Base-by-base conservation (phyloP, 257 asterid genomes). In the Penstemon eatonii region DNA sequence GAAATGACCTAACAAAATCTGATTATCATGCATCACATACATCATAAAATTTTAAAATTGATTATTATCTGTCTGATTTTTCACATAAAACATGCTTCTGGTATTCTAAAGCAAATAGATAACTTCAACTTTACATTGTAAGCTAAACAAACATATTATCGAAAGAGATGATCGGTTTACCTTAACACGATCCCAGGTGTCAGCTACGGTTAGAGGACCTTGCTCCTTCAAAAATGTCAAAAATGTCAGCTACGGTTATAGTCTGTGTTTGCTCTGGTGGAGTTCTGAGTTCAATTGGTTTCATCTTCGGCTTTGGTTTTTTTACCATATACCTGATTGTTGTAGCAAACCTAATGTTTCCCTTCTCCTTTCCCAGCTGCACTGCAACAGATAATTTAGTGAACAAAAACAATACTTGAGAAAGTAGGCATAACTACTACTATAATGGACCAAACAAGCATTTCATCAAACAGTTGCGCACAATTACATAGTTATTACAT, bases 231-330 rank as follows among this genome's bases (percentile, higher is more conserved):
- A 91, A 82, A 68, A 91, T 67, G 77, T 89, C 88, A 43, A 91
- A 89, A 62, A 91, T 85, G 57, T n/a, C n/a, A n/a, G n/a, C n/a
- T n/a, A 75, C 85, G 74, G 96, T 85, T 71, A 91, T 87, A 15
- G 95, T 85, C 80, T 87, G 96, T 3, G 96, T 87, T 72, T 87
- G 98, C 82, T 89, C 98, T 0, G 92, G 90, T 4, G 98, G 98
- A 15, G 87, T 89, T 50, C 83, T 89, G 57, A 87, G 92, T 69
- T 89, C 91, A 69, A 85, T 87, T 0, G 95, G 96, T 56, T 87
- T 91, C 96, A 91, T 89, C 81, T 89, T 91, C 19, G 98, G 94
- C 76, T 89, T 89, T 49, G 98, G 90, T 66, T 91, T 91, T 89
- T 68, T 89, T 7, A 76, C 91, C 11, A 89, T 72, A 68, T 63